phyloP scores from a whole-genome alignment of 225 moss, liverwort and hornwort species.

The Sphagnum tenellum region DNA sequence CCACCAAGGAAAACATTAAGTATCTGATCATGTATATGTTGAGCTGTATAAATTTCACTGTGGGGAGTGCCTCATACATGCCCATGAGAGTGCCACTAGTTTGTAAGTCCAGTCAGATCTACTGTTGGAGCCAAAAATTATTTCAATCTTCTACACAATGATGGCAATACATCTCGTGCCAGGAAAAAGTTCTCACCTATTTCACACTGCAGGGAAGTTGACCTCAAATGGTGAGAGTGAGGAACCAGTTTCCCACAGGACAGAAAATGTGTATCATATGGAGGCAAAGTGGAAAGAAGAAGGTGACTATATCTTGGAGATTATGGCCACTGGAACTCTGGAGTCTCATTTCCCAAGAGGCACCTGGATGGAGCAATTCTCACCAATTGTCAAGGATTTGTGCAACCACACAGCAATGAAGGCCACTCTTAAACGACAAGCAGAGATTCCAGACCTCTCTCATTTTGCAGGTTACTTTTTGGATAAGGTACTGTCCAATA shows the following conservation, averaged over 20 bases:
- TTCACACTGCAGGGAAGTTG: slow-evolving; percentile 8
- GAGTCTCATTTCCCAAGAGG: slow-evolving; percentile 32
- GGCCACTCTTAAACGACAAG: slow-evolving; percentile 68
- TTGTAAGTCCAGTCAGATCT: too few relatives aligned
- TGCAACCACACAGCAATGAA: slow-evolving; percentile 77
- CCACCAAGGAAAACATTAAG: slow-evolving; percentile 4
- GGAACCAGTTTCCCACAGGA: background rate
- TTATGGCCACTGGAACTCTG: slow-evolving; percentile 43
- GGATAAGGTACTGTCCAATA: slow-evolving; percentile 41
- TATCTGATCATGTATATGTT: too few relatives aligned
- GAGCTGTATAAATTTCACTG: too few relatives aligned
- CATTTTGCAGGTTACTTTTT: slow-evolving; percentile 70
- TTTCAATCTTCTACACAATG: too few relatives aligned
- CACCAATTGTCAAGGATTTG: slow-evolving; percentile 50
- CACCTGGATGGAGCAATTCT: slow-evolving; percentile 35
- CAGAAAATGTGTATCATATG: slow-evolving; percentile 46
- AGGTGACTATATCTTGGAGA: slow-evolving; percentile 70
- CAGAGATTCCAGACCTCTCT: slow-evolving; percentile 64
- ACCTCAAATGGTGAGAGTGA: slow-evolving; percentile 4
- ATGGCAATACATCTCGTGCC: too few relatives aligned
- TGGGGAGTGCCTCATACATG: too few relatives aligned
- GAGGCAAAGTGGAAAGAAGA: slow-evolving; percentile 51
- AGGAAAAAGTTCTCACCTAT: too few relatives aligned
- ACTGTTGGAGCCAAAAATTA: too few relatives aligned
- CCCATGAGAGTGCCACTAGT: too few relatives aligned